Percentiles rank a stretch among this genome's conserved stretches.
These are phyloP conservation scores for Nigrospora sphaerica DNA, from an alignment of 2,329 filamentous ascomycete species.

Conservation along the genomic window DNA sequence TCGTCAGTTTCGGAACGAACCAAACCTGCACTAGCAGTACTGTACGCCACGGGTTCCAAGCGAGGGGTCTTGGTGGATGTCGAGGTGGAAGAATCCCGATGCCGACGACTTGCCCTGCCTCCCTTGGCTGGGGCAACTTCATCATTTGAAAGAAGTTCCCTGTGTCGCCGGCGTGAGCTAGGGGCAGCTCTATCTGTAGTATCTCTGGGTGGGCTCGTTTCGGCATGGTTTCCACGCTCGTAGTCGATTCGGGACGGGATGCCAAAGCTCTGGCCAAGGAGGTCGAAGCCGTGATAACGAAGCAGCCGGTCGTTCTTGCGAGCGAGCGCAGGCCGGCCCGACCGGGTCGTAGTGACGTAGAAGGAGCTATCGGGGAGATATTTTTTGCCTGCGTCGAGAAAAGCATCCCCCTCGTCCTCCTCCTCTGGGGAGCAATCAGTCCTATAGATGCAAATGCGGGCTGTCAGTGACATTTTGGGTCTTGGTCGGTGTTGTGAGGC, in stretches of 20 bases:
- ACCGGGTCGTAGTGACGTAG: slow-evolving; percentile 16
- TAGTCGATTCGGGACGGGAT: slow-evolving; percentile 15
- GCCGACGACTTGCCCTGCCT: too few species aligned
- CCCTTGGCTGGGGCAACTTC: too few species aligned
- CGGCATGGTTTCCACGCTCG: slow-evolving; percentile 6
- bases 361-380: slow-evolving; percentile 10
- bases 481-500: neutral
- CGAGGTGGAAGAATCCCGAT: too few species aligned
- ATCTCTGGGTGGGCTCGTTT: neutral
- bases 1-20: too few species aligned
- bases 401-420: too few species aligned
- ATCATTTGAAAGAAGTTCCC: too few species aligned
- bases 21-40: too few species aligned
- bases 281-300: slow-evolving; percentile 16
- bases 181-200: too few species aligned
- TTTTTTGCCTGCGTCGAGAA: neutral
- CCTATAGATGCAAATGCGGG: neutral
- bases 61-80: too few species aligned
- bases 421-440: neutral
- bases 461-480: neutral
- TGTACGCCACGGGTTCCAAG: too few species aligned
- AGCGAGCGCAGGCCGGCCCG: slow-evolving; percentile 15
- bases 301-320: slow-evolving; percentile 14
- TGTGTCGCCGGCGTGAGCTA: too few species aligned
- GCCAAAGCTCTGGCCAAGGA: slow-evolving; percentile 16